A percentile compares a stretch with the other conserved stretches of the same genome.
Evolutionary conservation across 1,284 basidiomycete species (phyloP).

Genomic region (Irpex lacteus): DNA sequence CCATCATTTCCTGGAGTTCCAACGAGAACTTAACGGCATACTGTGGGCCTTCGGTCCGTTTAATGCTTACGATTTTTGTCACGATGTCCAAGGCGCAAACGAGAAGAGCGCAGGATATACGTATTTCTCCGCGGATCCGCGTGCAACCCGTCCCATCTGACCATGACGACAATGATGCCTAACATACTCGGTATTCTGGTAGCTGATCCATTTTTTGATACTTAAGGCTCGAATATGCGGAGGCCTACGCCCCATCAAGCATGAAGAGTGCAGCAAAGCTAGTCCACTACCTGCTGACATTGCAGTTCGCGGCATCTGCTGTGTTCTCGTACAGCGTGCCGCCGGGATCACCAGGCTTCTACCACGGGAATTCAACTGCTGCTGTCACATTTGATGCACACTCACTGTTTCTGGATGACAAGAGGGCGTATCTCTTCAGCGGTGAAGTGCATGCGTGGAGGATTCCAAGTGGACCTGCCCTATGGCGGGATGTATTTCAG

Average conservation of each 20-base stretch:
- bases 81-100: not conserved
- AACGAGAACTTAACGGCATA: not conserved
- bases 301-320: conserved; percentile 4
- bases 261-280: conserved; percentile 9
- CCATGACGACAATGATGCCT: not conserved
- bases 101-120: not conserved
- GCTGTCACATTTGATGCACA: conserved; percentile 42
- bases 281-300: conserved; percentile 5
- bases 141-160: not conserved
- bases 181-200: not conserved
- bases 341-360: conserved; percentile 31
- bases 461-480: conserved; percentile 41
- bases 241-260: conserved; percentile 2
- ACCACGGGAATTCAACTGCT: conserved; percentile 35
- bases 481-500: conserved; percentile 46
- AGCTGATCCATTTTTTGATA: not conserved
- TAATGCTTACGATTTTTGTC: not conserved
- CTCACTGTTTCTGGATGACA: conserved; percentile 40
- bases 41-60: not conserved
- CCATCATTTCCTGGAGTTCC: not conserved
- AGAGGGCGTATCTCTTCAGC: conserved; percentile 41
- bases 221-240: conserved; percentile 1
- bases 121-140: not conserved
- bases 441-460: conserved; percentile 46
- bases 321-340: conserved; percentile 19